Evolutionary conservation across 1,284 basidiomycete genomes (phyloP).

Genomic region (Meripilus lineatus): DNA sequence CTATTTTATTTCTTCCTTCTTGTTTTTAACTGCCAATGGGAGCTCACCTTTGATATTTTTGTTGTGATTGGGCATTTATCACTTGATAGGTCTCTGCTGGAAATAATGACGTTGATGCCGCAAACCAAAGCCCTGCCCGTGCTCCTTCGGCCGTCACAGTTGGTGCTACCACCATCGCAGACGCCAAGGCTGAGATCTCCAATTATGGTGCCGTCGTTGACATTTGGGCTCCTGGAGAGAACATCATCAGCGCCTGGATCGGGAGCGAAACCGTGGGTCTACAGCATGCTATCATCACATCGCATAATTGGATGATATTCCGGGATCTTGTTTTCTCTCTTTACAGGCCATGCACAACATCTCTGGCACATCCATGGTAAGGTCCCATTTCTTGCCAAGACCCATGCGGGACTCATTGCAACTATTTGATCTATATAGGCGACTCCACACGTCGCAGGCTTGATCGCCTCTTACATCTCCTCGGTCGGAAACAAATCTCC

Average conservation of each 20-base stretch:
- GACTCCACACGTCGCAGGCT: constrained; percentile 30
- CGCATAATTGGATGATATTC: not conserved
- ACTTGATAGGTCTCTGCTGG: constrained; percentile 18
- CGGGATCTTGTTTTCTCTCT: not conserved
- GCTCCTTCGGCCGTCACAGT: constrained; percentile 56
- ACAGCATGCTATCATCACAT: not conserved
- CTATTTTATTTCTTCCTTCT: no score
- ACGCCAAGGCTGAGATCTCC: constrained; percentile 34
- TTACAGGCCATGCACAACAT: constrained; percentile 22
- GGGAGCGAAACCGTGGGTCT: constrained; percentile 21
- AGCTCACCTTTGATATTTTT: not conserved
- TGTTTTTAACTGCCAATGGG: no score
- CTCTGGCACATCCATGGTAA: constrained; percentile 30
- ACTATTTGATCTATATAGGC: no score
- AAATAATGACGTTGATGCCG: constrained; percentile 24
- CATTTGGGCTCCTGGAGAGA: constrained; percentile 31
- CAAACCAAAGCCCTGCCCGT: constrained; percentile 27
- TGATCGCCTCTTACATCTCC: constrained; percentile 31
- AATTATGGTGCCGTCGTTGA: constrained; percentile 32
- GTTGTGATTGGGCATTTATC: not conserved
- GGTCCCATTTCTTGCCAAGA: not conserved
- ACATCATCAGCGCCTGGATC: constrained; percentile 30
- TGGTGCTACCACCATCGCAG: constrained; percentile 52
- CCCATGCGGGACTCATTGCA: no score
- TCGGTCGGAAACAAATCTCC: constrained; percentile 26